A percentile compares a stretch with the other conserved stretches of the same genome.
Evolutionary conservation across 306 rosid species (phyloP).

Genomic region (Geum urbanum): DNA sequence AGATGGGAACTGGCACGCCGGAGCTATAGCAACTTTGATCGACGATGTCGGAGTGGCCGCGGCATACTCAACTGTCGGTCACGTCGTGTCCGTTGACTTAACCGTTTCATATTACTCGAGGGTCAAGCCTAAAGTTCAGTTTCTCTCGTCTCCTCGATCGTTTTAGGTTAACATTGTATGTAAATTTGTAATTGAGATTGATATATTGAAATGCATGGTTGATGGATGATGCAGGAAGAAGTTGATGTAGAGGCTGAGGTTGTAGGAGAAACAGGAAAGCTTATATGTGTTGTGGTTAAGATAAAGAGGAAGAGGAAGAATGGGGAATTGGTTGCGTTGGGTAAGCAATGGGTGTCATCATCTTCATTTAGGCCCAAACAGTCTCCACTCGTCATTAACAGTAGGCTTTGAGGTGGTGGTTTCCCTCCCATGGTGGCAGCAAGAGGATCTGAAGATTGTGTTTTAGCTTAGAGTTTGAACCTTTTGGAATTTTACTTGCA

Average conservation of each 20-base stretch:
- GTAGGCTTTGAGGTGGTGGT: slow-evolving; percentile 17
- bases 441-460: no score
- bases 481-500: no score
- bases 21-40: slow-evolving; percentile 43
- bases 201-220: not conserved
- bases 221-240: slow-evolving; percentile 32
- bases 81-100: slow-evolving; percentile 23
- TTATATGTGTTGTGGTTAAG: slow-evolving; percentile 33
- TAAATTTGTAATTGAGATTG: not conserved
- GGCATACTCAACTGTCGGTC: not conserved
- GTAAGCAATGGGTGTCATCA: slow-evolving; percentile 36
- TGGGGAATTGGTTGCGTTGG: slow-evolving; percentile 36
- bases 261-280: slow-evolving; percentile 24
- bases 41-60: slow-evolving; percentile 23
- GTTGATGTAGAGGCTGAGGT: slow-evolving; percentile 40
- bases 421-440: no score
- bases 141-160: no score
- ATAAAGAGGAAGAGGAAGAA: slow-evolving; percentile 24
- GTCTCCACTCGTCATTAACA: not conserved
- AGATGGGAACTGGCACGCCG: slow-evolving; percentile 45
- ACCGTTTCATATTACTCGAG: slow-evolving; percentile 30
- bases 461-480: no score
- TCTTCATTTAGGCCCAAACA: not conserved
- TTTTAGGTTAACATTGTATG: no score
- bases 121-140: slow-evolving; percentile 33